phyloP scores from a whole-genome alignment of 805 yeast genomes.

The Wickerhamiella sergipiensis region DNA sequence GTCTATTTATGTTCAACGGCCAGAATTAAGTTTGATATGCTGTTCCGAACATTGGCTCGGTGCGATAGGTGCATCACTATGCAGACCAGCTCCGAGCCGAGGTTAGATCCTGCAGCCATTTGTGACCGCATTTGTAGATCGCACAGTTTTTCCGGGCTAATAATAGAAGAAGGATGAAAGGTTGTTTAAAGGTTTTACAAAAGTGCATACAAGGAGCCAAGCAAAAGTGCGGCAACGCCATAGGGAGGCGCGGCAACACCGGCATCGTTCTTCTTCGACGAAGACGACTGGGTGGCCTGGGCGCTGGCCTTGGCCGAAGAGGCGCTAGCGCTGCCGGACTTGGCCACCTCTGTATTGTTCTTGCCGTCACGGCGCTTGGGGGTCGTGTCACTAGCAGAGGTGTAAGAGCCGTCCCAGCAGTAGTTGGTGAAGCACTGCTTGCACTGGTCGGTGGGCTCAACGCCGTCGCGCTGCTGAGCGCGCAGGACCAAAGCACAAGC shows the following conservation, averaged over 20 bases:
- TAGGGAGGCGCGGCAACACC: slow-evolving; percentile 10
- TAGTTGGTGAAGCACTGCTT: slow-evolving; percentile 54
- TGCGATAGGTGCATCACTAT: neutral
- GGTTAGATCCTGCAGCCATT: too few relatives aligned
- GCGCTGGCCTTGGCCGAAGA: neutral
- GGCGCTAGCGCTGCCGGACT: neutral
- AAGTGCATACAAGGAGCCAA: neutral
- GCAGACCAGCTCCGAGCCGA: neutral
- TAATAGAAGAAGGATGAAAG: too few relatives aligned
- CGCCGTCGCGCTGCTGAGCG: slow-evolving; percentile 55
- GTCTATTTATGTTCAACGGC: neutral
- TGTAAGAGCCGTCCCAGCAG: slow-evolving; percentile 58
- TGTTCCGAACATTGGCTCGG: neutral
- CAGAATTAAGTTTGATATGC: neutral
- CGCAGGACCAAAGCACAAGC: slow-evolving; percentile 80
- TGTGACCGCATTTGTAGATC: too few relatives aligned
- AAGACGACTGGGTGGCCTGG: neutral
- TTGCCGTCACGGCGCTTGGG: slow-evolving; percentile 25
- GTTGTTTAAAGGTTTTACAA: neutral
- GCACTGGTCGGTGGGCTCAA: slow-evolving; percentile 56
- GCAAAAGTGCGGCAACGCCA: neutral
- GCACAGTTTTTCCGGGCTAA: too few relatives aligned
- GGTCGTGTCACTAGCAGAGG: slow-evolving; percentile 3
- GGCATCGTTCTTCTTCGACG: slow-evolving; percentile 1
- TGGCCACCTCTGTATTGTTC: slow-evolving; percentile 9